Conservation (phyloP, 1,139 yeast species). For the Yamadazyma triangularis region DNA sequence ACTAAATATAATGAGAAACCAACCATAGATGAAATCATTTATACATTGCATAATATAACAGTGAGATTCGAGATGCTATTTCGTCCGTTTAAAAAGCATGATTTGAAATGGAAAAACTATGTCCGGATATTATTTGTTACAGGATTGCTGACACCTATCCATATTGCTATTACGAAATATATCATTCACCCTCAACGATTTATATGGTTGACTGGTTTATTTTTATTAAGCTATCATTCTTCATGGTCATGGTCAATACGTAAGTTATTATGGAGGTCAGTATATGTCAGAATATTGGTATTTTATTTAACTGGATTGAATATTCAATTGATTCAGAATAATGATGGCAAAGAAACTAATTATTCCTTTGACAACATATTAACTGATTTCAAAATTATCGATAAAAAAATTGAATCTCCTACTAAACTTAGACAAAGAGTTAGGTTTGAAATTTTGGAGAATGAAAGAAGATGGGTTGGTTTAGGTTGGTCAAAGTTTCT, state of each 20-base stretch:
- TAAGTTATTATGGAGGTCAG: conserved; percentile 52
- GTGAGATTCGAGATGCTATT: conserved; percentile 42
- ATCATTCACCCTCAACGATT: conserved; percentile 33
- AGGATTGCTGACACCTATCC: conserved; percentile 44
- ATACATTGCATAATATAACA: conserved; percentile 47
- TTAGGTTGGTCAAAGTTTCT: conserved; percentile 53
- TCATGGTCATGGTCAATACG: conserved; percentile 50
- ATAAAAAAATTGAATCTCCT: conserved; percentile 36
- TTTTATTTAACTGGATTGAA: conserved; percentile 46
- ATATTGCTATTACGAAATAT: conserved; percentile 31
- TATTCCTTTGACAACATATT: conserved; percentile 15
- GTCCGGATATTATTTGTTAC: conserved; percentile 29
- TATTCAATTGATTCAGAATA: conserved; percentile 13
- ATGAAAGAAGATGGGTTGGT: conserved; percentile 61
- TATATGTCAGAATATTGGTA: conserved; percentile 37
- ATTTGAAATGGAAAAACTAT: conserved; percentile 22
- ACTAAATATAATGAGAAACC: conserved; percentile 45
- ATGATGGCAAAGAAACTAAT: conserved; percentile 6
- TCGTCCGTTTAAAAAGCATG: conserved; percentile 35
- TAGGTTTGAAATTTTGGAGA: conserved; percentile 48
- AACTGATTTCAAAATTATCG: conserved; percentile 38
- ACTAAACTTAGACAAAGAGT: conserved; percentile 44
- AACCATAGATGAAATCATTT: conserved; percentile 53
- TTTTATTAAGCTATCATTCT: conserved; percentile 47
- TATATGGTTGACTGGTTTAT: conserved; percentile 34